Evolutionary conservation across 257 asterid genomes (phyloP), one percentile per base, ranked within the genome.

Genomic region (Lycium ferocissimum): DNA sequence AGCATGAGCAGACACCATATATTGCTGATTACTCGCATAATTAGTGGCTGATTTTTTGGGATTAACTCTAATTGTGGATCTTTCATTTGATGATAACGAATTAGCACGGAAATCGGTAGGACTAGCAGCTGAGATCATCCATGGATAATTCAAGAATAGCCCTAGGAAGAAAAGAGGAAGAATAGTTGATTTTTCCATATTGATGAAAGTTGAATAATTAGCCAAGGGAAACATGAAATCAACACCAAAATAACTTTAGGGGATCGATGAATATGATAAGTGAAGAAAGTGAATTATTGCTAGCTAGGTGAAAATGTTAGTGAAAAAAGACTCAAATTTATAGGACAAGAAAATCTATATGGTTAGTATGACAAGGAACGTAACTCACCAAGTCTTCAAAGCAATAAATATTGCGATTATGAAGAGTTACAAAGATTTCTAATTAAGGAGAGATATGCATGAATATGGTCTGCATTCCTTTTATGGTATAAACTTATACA

Each of bases 91-190:
- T 0, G 13, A 47, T 40, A 20, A 11, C 0, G 12, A 1, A 7
- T n/a, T n/a, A 40, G 2, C 61, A 2, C 6, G 0, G 12, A 47
- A 47, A 47, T 73, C 43, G 20, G 20, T 1, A 47, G 61, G 17
- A 73, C 6, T 6, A 20, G 61, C 56, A 73, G 81, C 20, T 20
- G 3, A 73, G 8, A 47, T 73, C 58, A 73, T 47, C 20, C 61
- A 6, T 20, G 81, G 20, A 47, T 22, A 47, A 6, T 75, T 75
- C 7, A 12, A 47, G 61, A 75, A 43, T 47, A 75, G 5, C 0
- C 61, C 20, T 20, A 75, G 38, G 61, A 75, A 20, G 7, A 75
- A 47, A 47, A 75, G 81, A 51, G 38, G 81, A 49, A 75, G 43
- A 75, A 75, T 40, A 72, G 18, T 20, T 47, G 20, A 20, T 75